phyloP scores from a whole-genome alignment of 345 rosid genomes.

The Salix suchowensis region DNA sequence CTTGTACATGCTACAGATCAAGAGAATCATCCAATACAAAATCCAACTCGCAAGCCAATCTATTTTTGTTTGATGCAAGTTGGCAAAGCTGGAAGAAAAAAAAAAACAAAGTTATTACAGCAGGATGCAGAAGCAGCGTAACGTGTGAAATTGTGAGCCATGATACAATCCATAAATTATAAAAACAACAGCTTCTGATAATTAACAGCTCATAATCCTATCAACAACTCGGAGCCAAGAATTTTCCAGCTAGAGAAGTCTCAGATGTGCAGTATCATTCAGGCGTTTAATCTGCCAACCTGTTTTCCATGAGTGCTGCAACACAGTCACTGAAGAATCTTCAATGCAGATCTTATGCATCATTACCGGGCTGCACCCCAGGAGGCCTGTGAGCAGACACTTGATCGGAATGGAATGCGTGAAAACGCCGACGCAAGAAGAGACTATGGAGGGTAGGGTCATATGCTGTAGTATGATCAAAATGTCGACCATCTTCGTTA shows the following conservation, averaged over 20 bases:
- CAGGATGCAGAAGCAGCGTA: constrained; percentile 7
- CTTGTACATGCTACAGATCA: constrained; percentile 28
- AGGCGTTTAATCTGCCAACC: constrained; percentile 93
- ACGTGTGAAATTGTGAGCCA: constrained; percentile 2
- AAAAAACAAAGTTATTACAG: constrained; percentile 36
- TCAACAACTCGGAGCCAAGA: background rate
- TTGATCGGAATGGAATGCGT: constrained; percentile 77
- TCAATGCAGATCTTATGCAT: constrained; percentile 69
- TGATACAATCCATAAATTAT: constrained; percentile 11
- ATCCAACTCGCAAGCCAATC: constrained; percentile 24
- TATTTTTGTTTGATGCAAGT: constrained; percentile 18
- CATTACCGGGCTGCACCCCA: constrained; percentile 77
- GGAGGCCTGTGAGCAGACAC: constrained; percentile 77
- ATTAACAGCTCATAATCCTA: constrained; percentile 11
- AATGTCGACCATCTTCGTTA: background rate
- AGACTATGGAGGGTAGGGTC: constrained; percentile 27
- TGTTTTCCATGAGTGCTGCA: constrained; percentile 73
- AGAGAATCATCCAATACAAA: constrained; percentile 37
- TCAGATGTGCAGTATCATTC: constrained; percentile 83
- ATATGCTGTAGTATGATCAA: background rate
- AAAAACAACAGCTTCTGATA: constrained; percentile 8
- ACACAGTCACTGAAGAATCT: constrained; percentile 84
- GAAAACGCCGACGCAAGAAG: constrained; percentile 65
- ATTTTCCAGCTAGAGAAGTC: constrained; percentile 57
- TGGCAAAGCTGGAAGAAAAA: constrained; percentile 19